Conservation (phyloP, 495 filamentous ascomycete species). For the Podospora pseudoanserina region DNA sequence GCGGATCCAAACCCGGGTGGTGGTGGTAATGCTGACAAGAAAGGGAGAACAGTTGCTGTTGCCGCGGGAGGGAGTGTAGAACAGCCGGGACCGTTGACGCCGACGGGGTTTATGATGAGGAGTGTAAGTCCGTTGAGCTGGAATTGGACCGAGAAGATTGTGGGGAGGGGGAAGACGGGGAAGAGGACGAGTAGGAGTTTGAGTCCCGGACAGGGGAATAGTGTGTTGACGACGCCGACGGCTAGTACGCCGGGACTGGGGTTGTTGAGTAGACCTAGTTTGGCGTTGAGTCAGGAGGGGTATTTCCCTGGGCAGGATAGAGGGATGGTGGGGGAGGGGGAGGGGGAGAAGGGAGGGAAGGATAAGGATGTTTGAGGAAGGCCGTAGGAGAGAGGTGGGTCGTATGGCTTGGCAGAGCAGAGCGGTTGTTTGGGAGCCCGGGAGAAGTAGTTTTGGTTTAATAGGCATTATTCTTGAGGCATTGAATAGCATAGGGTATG, state of each 20-base stretch:
- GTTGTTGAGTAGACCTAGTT: background rate
- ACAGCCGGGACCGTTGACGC: background rate
- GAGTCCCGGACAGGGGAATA: background rate
- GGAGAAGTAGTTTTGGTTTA: background rate
- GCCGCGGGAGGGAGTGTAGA: background rate
- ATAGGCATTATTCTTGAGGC: background rate
- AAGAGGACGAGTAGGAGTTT: background rate
- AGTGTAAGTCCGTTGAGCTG: constrained; percentile 32
- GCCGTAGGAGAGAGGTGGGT: background rate
- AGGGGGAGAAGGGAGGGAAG: background rate
- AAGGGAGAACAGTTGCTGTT: constrained; percentile 17
- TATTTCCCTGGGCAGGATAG: background rate
- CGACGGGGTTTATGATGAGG: background rate
- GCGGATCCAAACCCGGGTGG: background rate
- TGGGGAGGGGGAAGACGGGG: constrained; percentile 38
- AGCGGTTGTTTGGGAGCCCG: background rate
- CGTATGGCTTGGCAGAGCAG: background rate
- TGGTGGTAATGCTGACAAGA: constrained; percentile 8
- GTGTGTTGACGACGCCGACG: constrained; percentile 5
- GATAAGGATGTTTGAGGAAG: background rate
- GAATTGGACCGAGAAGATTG: constrained; percentile 59
- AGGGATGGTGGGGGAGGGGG: background rate
- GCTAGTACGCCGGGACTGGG: background rate
- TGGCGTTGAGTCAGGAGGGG: background rate
- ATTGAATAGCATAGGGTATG: no score